These are phyloP conservation scores for Arthrobotrys sinensis DNA, from an alignment of 2,329 filamentous ascomycete genomes.

Conservation along the genomic window DNA sequence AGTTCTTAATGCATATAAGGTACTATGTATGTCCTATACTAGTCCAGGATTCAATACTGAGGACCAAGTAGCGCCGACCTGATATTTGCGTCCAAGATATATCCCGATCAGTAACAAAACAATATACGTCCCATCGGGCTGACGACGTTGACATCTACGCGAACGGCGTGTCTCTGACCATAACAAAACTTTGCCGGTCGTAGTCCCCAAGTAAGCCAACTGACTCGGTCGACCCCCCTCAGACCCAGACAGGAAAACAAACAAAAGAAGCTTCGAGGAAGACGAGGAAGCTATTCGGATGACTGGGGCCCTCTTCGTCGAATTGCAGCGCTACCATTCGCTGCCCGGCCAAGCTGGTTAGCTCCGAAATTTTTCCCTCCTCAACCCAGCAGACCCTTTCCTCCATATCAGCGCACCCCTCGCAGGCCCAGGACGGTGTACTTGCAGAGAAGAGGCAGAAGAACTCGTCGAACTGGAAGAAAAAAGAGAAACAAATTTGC, in stretches of 20 bases:
- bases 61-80: background rate
- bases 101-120: slow-evolving; percentile 19
- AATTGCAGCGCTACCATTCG: slow-evolving; percentile 51
- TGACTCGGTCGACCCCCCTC: slow-evolving; percentile 27
- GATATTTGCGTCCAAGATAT: background rate
- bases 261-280: background rate
- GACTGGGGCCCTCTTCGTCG: slow-evolving; percentile 39
- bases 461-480: slow-evolving; percentile 21
- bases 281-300: slow-evolving; percentile 32
- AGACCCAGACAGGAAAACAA: background rate
- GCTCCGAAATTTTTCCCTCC: slow-evolving; percentile 55
- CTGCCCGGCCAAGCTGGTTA: slow-evolving; percentile 51
- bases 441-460: background rate
- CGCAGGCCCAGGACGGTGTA: background rate
- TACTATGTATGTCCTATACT: background rate
- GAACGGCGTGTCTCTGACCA: slow-evolving; percentile 19
- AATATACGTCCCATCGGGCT: background rate
- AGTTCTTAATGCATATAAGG: background rate
- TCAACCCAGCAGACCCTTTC: slow-evolving; percentile 40
- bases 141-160: slow-evolving; percentile 2
- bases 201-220: slow-evolving; percentile 9
- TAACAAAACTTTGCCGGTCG: slow-evolving; percentile 2
- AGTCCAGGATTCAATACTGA: slow-evolving; percentile 3
- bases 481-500: slow-evolving; percentile 36
- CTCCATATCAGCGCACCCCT: slow-evolving; percentile 35